Base-by-base conservation (phyloP, 306 rosid genomes). In the Cicer judaicum region DNA sequence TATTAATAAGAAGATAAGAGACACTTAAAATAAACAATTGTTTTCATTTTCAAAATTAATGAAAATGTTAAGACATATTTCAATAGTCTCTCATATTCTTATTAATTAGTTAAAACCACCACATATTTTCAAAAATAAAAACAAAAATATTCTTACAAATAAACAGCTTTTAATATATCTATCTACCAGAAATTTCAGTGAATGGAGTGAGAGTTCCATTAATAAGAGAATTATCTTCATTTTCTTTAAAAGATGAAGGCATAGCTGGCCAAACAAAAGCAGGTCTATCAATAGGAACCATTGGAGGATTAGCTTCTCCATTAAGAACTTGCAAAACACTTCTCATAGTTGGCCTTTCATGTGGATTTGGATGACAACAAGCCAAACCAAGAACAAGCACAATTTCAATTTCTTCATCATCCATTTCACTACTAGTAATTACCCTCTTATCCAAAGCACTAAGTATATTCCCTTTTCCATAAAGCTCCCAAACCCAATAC, bases 361-460 rank as follows among this genome's bases (percentile, higher is more conserved):
- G 81, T 7, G 92, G 96, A 38, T 90, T 90, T 14, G 98, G 98
- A 79, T 92, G 90, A 63, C 98, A 92, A 9, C 98, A 92, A 2
- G 93, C 86, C 72, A 92, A 85, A 0, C 96, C 97, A 70, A 92
- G 59, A 56, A 77, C 52, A 79, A 92, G 68, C 73, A 85, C 72
- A 41, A 74, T 14, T 1, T 59, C 64, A 40, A 73, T 47, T 29
- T 79, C 83, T 9, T 79, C 83, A 29, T 29, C 34, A 29, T 29
- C 34, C 34, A 29, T 29, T 29, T 29, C 34, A 29, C 34, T 29
- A 29, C 34, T 29, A 3, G 5, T 29, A 29, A 29, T 29, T 29
- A 29, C 34, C 72, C 82, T 84, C 12, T 15, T 10, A 76, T 92
- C 97, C 8, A 85, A 78, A 10, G 78, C 86, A 21, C 73, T 62